Evolutionary conservation across 2,329 filamentous ascomycete species (phyloP).

Genomic region (Akanthomyces muscarius): DNA sequence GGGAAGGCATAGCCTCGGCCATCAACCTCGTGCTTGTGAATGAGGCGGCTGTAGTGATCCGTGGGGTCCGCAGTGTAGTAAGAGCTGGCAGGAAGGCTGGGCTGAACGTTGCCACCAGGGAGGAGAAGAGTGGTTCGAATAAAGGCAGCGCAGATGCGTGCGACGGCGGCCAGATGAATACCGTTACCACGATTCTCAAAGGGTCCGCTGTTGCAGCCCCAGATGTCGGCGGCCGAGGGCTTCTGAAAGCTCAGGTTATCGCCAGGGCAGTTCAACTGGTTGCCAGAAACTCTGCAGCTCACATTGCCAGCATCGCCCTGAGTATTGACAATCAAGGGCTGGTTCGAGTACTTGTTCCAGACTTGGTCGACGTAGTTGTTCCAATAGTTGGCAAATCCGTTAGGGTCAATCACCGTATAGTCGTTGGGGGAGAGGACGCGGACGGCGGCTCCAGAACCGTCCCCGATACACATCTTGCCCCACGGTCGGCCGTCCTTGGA

Average conservation of each 20-base stretch:
- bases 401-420: slow-evolving; percentile 33
- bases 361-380: slow-evolving; percentile 42
- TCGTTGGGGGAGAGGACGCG: slow-evolving; percentile 44
- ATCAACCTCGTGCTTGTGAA: slow-evolving; percentile 58
- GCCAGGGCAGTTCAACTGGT: slow-evolving; percentile 36
- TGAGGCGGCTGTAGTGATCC: slow-evolving; percentile 55
- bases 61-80: slow-evolving; percentile 46
- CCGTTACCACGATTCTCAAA: slow-evolving; percentile 37
- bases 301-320: slow-evolving; percentile 38
- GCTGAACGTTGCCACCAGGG: slow-evolving; percentile 44
- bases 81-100: slow-evolving; percentile 30
- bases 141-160: slow-evolving; percentile 50
- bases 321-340: slow-evolving; percentile 40
- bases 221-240: slow-evolving; percentile 44
- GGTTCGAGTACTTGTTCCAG: slow-evolving; percentile 39
- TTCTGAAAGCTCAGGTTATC: slow-evolving; percentile 42
- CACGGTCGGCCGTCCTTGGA: slow-evolving; percentile 38
- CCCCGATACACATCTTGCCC: slow-evolving; percentile 42
- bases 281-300: slow-evolving; percentile 34
- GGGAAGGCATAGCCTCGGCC: slow-evolving; percentile 62
- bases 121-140: slow-evolving; percentile 43
- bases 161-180: slow-evolving; percentile 40
- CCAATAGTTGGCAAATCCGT: slow-evolving; percentile 41
- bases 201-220: slow-evolving; percentile 47
- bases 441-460: slow-evolving; percentile 33